Percentiles rank a stretch among this genome's conserved stretches.
Evolutionary conservation across 768 basidiomycete genomes (phyloP).

Genomic region (Tubosaeta brunneosetosa): DNA sequence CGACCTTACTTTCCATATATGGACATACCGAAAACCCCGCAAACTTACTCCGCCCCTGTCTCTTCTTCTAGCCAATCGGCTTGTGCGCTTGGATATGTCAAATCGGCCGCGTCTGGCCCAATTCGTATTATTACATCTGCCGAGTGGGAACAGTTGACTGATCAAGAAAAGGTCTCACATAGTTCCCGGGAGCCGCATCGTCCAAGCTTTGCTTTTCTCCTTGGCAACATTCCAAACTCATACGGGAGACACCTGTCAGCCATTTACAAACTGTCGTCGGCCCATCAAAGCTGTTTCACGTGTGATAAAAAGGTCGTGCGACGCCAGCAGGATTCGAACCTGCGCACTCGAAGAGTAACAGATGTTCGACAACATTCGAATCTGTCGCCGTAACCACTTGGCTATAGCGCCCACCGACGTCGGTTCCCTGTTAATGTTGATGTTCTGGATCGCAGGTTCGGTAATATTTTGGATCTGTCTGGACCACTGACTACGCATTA

Average conservation of each 20-base stretch:
- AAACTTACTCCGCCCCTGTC: not conserved
- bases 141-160: slow-evolving; percentile 3
- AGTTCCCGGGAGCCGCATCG: not conserved
- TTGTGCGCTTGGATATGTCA: not conserved
- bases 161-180: too few species aligned
- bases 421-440: not conserved
- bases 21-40: slow-evolving; percentile 16
- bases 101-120: not conserved
- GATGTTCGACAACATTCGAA: slow-evolving; percentile 46
- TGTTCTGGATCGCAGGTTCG: not conserved
- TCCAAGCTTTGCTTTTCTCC: not conserved
- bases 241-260: not conserved
- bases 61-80: not conserved
- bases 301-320: slow-evolving; percentile 27
- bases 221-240: too few species aligned
- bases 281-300: not conserved
- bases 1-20: slow-evolving; percentile 5
- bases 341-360: slow-evolving; percentile 67
- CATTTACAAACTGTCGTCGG: not conserved
- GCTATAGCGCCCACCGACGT: slow-evolving; percentile 47
- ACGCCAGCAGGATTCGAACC: slow-evolving; percentile 67
- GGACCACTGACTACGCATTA: not conserved
- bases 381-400: slow-evolving; percentile 78
- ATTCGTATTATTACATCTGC: not conserved
- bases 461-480: too few species aligned